A percentile compares a stretch with the other conserved stretches of the same genome.
phyloP scores from a whole-genome alignment of 345 rosid species.

The Capsella bursapastoris region DNA sequence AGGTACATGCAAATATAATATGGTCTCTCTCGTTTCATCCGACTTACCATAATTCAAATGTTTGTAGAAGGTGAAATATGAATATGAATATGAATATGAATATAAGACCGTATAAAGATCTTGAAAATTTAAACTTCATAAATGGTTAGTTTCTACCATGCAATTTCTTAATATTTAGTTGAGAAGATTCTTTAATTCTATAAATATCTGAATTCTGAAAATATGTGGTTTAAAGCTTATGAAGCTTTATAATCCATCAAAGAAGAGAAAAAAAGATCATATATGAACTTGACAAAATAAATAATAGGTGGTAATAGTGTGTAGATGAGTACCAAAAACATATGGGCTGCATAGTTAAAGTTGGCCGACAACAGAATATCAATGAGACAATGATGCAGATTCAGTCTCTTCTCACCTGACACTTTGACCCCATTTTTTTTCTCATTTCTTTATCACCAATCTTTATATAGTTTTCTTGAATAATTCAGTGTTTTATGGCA shows the following conservation, averaged over 20 bases:
- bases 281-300: constrained; percentile 12
- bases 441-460: constrained; percentile 20
- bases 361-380: constrained; percentile 49
- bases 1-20: too few relatives aligned
- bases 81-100: too few relatives aligned
- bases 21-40: too few relatives aligned
- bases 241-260: background rate
- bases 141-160: background rate
- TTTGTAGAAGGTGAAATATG: too few relatives aligned
- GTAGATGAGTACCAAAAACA: constrained; percentile 30
- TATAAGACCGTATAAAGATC: too few relatives aligned
- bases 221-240: background rate
- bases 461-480: background rate
- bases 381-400: constrained; percentile 42
- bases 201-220: background rate
- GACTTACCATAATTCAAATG: too few relatives aligned
- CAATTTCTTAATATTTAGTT: background rate
- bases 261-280: background rate
- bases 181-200: background rate
- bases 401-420: constrained; percentile 41
- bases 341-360: constrained; percentile 36
- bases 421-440: constrained; percentile 42
- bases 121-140: too few relatives aligned
- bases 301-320: background rate
- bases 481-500: background rate